phyloP scores from a whole-genome alignment of 164 flowering plant genomes.

The Vitis cinerea region DNA sequence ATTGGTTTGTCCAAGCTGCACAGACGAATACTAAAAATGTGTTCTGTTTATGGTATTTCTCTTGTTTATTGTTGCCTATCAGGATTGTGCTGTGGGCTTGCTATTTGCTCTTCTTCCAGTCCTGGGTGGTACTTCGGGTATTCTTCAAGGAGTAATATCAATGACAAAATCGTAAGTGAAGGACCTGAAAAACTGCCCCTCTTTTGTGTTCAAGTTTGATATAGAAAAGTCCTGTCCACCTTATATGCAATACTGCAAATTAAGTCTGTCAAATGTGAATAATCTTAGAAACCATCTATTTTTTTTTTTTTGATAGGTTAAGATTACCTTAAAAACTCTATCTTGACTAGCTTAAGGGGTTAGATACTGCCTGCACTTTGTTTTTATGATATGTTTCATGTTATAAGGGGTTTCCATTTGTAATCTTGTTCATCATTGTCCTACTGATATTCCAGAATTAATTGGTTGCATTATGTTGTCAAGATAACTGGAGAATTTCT shows the following conservation, averaged over 20 bases:
- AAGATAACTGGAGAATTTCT: no score
- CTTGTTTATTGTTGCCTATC: slow-evolving; percentile 15
- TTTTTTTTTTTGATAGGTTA: no score
- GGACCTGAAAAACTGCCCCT: background rate
- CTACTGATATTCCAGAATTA: no score
- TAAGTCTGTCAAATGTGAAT: background rate
- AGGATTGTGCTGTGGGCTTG: slow-evolving; percentile 99
- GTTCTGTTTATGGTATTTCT: background rate
- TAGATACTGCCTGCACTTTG: no score
- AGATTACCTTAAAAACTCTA: no score
- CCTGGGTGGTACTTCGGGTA: slow-evolving; percentile 90
- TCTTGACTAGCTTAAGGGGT: no score
- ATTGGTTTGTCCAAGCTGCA: background rate
- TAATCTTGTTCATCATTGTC: no score
- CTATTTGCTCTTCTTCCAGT: slow-evolving; percentile 96
- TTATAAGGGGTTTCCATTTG: no score
- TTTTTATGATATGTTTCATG: no score
- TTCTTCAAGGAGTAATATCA: slow-evolving; percentile 89
- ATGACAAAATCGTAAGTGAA: slow-evolving; percentile 46
- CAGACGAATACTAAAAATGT: no score
- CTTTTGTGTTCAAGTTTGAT: background rate
- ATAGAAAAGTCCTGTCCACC: background rate
- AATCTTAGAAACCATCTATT: no score
- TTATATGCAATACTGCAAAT: background rate
- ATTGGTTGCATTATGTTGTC: no score